Conservation (phyloP, 2,329 filamentous ascomycete species). For the Fusarium ramigenum region DNA sequence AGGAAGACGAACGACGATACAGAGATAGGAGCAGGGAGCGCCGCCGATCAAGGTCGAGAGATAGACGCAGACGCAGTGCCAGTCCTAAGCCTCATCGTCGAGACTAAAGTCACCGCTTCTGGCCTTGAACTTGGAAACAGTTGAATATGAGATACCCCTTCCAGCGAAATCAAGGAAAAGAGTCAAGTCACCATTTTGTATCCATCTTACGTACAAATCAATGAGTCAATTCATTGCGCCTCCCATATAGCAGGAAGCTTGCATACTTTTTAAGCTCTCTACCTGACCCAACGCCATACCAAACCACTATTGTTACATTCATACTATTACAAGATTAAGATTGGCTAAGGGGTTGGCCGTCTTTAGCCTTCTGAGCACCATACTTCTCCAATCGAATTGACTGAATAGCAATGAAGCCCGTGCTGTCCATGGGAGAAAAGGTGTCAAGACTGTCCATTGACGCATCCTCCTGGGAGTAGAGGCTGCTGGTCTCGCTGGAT, state of each 20-base stretch:
- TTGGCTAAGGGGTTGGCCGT: conserved; percentile 45
- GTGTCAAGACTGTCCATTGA: conserved; percentile 64
- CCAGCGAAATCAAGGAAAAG: neutral
- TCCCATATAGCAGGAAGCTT: neutral
- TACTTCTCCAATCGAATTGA: conserved; percentile 58
- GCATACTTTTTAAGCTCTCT: conserved; percentile 7
- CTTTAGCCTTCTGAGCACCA: conserved; percentile 45
- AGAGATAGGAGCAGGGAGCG: conserved; percentile 37
- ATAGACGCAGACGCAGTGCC: conserved; percentile 25
- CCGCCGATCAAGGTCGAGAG: conserved; percentile 35
- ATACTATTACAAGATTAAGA: conserved; percentile 4
- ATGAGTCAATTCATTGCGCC: neutral
- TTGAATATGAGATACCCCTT: conserved; percentile 23
- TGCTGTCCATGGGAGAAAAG: conserved; percentile 76
- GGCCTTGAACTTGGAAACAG: neutral
- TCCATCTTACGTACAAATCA: neutral
- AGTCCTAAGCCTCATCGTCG: conserved; percentile 23
- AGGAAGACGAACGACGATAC: conserved; percentile 26
- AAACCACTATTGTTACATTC: conserved; percentile 22
- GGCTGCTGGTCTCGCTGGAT: conserved; percentile 56
- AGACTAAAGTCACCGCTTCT: conserved; percentile 1
- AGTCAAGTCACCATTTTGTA: neutral
- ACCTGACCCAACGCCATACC: conserved; percentile 19
- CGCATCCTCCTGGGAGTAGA: conserved; percentile 61
- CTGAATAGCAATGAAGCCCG: conserved; percentile 64